phyloP scores from a whole-genome alignment of 352 stramenopile species.

The Phytopythium mirpurense region DNA sequence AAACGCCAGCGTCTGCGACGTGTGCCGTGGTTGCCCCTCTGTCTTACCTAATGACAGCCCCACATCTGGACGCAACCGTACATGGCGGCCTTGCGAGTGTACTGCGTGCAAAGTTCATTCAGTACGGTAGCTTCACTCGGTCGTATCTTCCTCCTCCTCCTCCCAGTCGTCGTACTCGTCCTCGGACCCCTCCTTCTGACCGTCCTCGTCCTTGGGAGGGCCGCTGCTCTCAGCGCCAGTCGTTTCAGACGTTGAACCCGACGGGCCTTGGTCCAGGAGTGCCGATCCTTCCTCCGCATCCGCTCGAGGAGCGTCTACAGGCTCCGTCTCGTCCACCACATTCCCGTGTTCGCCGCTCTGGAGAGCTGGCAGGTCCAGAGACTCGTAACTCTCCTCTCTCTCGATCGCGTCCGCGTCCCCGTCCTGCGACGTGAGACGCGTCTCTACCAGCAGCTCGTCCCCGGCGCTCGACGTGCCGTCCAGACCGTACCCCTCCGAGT shows the following conservation, averaged over 20 bases:
- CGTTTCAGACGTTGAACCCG: background rate
- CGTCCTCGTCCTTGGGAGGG: background rate
- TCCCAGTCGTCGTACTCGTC: slow-evolving; percentile 67
- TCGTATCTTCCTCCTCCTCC: slow-evolving; percentile 27
- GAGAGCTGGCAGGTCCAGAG: slow-evolving; percentile 45
- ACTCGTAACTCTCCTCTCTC: slow-evolving; percentile 61
- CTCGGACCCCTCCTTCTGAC: slow-evolving; percentile 27
- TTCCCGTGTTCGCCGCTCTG: slow-evolving; percentile 7
- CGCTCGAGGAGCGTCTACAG: background rate
- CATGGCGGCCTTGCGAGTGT: no score
- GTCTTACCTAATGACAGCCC: no score
- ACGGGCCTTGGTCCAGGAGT: background rate
- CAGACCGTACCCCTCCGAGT: slow-evolving; percentile 62
- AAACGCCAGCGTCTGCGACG: slow-evolving; percentile 1
- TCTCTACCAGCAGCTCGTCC: slow-evolving; percentile 15
- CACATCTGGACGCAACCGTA: no score
- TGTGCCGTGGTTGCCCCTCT: background rate
- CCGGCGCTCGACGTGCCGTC: slow-evolving; percentile 33
- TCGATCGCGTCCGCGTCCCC: slow-evolving; percentile 7
- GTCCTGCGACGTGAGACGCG: background rate
- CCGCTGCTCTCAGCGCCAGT: background rate
- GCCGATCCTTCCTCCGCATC: background rate
- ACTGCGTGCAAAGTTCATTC: no score
- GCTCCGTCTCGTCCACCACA: background rate
- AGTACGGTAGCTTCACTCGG: no score